Conservation (phyloP, 352 stramenopile genomes). For the Phytophthora ohioensis region DNA sequence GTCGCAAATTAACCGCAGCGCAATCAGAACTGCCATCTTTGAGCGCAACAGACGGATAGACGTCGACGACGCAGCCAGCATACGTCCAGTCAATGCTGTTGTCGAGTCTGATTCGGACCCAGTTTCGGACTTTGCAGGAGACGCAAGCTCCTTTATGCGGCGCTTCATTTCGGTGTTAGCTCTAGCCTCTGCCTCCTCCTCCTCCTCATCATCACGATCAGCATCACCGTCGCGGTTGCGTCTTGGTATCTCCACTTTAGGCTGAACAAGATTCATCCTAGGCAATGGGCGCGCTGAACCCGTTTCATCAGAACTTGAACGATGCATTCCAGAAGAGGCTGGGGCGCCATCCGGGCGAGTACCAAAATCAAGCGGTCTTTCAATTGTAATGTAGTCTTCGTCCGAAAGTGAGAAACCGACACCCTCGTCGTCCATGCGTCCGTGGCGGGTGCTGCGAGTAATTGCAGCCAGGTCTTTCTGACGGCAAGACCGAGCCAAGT, state of each 20-base stretch:
- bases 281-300: slow-evolving; percentile 21
- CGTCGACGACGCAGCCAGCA: slow-evolving; percentile 39
- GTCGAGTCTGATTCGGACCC: slow-evolving; percentile 59
- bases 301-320: slow-evolving; percentile 33
- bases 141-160: slow-evolving; percentile 52
- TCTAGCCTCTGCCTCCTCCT: slow-evolving; percentile 23
- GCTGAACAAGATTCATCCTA: slow-evolving; percentile 28
- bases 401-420: slow-evolving; percentile 65
- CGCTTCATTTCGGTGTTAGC: slow-evolving; percentile 30
- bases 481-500: slow-evolving; percentile 32
- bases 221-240: slow-evolving; percentile 8
- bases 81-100: slow-evolving; percentile 57
- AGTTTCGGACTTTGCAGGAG: slow-evolving; percentile 55
- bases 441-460: slow-evolving; percentile 50
- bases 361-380: slow-evolving; percentile 50
- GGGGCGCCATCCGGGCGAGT: slow-evolving; percentile 10
- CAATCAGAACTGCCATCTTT: slow-evolving; percentile 46
- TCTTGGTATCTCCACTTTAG: slow-evolving; percentile 25
- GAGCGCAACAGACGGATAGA: slow-evolving; percentile 39
- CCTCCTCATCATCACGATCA: slow-evolving; percentile 16
- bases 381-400: slow-evolving; percentile 75
- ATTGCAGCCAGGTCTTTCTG: slow-evolving; percentile 39
- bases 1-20: slow-evolving; percentile 61
- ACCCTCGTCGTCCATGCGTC: slow-evolving; percentile 41
- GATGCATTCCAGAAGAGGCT: slow-evolving; percentile 10